Percentiles rank a stretch among this genome's conserved stretches.
Conservation (phyloP, 805 yeast genomes). For the Candida dendrica region DNA sequence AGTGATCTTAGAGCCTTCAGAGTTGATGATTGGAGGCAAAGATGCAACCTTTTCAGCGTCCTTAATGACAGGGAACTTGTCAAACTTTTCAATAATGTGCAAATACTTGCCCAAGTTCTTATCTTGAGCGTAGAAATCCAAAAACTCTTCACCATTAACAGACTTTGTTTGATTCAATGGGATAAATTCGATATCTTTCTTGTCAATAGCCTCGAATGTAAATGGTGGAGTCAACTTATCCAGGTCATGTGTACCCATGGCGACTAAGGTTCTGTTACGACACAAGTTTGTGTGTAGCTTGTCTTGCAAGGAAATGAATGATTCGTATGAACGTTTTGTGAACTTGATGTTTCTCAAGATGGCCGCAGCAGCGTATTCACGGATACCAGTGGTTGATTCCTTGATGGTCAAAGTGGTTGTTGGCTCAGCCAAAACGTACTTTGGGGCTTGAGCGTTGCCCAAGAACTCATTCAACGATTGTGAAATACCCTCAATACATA, state of each 20-base stretch:
- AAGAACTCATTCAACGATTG: constrained; percentile 89
- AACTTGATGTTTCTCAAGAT: constrained; percentile 77
- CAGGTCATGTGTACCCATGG: constrained; percentile 96
- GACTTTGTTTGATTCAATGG: constrained; percentile 68
- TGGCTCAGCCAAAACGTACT: constrained; percentile 58
- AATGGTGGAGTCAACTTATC: constrained; percentile 78
- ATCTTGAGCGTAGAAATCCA: constrained; percentile 88
- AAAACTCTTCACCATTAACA: constrained; percentile 69
- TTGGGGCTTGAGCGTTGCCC: constrained; percentile 61
- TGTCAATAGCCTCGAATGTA: constrained; percentile 78
- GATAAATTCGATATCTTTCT: constrained; percentile 64
- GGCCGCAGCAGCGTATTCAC: constrained; percentile 97
- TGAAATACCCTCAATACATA: constrained; percentile 96
- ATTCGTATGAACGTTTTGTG: constrained; percentile 80
- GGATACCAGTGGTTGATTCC: constrained; percentile 60
- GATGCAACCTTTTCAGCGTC: constrained; percentile 80
- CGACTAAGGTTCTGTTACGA: constrained; percentile 95
- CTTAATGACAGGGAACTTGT: constrained; percentile 83
- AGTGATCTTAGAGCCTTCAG: constrained; percentile 83
- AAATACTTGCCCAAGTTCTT: constrained; percentile 84
- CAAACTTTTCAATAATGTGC: constrained; percentile 80
- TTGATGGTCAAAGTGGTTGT: constrained; percentile 61
- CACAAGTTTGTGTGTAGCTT: constrained; percentile 92
- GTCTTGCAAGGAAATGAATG: constrained; percentile 94
- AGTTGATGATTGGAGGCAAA: constrained; percentile 94